A percentile compares a stretch with the other conserved stretches of the same genome.
phyloP scores from a whole-genome alignment of 2,329 filamentous ascomycete species.

The Chaetomiaceae sp. region DNA sequence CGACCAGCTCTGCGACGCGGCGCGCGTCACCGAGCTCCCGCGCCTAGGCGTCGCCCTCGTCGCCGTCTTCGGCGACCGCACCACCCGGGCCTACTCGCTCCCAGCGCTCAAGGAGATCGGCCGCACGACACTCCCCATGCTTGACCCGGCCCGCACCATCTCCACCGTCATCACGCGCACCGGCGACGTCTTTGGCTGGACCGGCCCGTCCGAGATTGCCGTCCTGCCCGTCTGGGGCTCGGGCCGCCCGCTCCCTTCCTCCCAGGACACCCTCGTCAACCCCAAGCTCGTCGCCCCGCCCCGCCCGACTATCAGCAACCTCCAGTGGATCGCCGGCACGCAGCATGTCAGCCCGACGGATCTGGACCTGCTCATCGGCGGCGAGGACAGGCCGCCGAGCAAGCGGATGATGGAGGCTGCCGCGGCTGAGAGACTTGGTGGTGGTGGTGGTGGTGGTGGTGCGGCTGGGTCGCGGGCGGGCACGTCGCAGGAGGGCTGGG shows the following conservation, averaged over 20 bases:
- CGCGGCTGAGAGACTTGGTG: slow-evolving; percentile 67
- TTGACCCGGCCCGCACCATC: slow-evolving; percentile 69
- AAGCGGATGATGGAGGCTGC: slow-evolving; percentile 83
- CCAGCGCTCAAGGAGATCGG: slow-evolving; percentile 83
- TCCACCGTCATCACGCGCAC: slow-evolving; percentile 68
- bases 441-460: slow-evolving; percentile 32
- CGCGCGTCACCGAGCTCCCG: slow-evolving; percentile 69
- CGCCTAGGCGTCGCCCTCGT: slow-evolving; percentile 74
- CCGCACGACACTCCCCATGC: slow-evolving; percentile 57
- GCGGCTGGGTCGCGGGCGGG: slow-evolving; percentile 30
- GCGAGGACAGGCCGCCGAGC: slow-evolving; percentile 78
- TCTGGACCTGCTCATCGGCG: slow-evolving; percentile 85
- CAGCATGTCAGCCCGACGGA: slow-evolving; percentile 84
- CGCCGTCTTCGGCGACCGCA: slow-evolving; percentile 78
- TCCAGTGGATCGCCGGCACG: slow-evolving; percentile 95
- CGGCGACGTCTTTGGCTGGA: slow-evolving; percentile 84
- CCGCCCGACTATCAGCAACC: slow-evolving; percentile 86
- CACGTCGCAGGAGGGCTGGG: slow-evolving; percentile 57
- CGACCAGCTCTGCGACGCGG: slow-evolving; percentile 73
- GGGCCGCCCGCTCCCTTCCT: slow-evolving; percentile 57
- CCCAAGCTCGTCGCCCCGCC: slow-evolving; percentile 67
- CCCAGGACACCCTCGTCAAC: slow-evolving; percentile 73
- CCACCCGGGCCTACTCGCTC: slow-evolving; percentile 75
- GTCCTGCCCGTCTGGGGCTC: slow-evolving; percentile 82
- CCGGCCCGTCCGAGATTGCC: slow-evolving; percentile 78